Conservation (phyloP, 208 protist species). For the Tetramitus jugosus region DNA sequence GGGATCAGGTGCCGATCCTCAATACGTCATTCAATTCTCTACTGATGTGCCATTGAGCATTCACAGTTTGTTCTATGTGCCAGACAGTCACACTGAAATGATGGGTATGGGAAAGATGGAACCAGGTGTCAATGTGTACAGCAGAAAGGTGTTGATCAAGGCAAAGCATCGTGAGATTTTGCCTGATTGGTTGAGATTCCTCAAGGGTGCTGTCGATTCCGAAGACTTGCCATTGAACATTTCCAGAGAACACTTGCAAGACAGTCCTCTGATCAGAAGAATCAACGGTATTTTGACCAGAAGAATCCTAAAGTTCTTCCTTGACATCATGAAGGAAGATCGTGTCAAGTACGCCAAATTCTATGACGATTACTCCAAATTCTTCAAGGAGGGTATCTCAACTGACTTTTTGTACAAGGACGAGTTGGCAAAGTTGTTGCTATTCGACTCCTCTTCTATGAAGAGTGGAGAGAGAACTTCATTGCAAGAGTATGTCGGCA, state of each 20-base stretch:
- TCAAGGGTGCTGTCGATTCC: slow-evolving; percentile 91
- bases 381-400: slow-evolving; percentile 91
- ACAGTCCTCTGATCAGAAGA: slow-evolving; percentile 81
- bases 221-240: slow-evolving; percentile 96
- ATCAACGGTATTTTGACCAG: slow-evolving; percentile 77
- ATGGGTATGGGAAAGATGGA: slow-evolving; percentile 88
- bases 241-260: slow-evolving; percentile 92
- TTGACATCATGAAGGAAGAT: slow-evolving; percentile 71
- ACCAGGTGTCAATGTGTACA: slow-evolving; percentile 85
- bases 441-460: slow-evolving; percentile 56
- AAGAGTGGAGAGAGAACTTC: slow-evolving; percentile 37
- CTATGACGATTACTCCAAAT: slow-evolving; percentile 78
- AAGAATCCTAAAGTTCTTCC: slow-evolving; percentile 1
- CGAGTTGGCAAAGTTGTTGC: slow-evolving; percentile 79
- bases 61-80: slow-evolving; percentile 85
- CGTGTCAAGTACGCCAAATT: slow-evolving; percentile 78
- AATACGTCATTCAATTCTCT: slow-evolving; percentile 82
- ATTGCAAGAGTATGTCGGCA: slow-evolving; percentile 88
- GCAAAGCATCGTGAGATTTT: slow-evolving; percentile 81
- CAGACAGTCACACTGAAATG: slow-evolving; percentile 89
- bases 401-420: slow-evolving; percentile 85
- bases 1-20: slow-evolving; percentile 82
- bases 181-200: slow-evolving; percentile 93
- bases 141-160: slow-evolving; percentile 86
- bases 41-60: slow-evolving; percentile 89